phyloP scores from a whole-genome alignment of 441 rosid species.

The Pelargonium cotyledonis region DNA sequence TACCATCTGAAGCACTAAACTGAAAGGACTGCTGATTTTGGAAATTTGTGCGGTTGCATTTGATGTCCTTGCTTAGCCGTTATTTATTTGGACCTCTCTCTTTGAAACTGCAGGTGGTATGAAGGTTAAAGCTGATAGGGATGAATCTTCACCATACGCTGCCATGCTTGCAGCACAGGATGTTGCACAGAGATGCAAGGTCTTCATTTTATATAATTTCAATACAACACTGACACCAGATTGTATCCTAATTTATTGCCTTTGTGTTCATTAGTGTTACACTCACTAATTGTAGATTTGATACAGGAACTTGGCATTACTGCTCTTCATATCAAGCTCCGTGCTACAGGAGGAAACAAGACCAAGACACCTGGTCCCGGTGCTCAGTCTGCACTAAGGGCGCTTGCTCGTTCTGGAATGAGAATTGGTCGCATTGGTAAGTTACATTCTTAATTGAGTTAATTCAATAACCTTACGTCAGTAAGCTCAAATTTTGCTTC shows the following conservation, averaged over 20 bases:
- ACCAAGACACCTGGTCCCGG: conserved; percentile 74
- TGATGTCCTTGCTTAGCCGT: neutral
- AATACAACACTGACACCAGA: too few species aligned
- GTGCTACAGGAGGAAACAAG: conserved; percentile 55
- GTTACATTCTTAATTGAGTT: too few species aligned
- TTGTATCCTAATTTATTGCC: neutral
- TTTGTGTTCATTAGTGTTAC: neutral
- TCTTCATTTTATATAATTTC: conserved; percentile 10
- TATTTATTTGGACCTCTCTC: neutral
- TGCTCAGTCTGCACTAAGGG: conserved; percentile 83
- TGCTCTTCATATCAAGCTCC: conserved; percentile 84
- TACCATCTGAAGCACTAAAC: too few species aligned
- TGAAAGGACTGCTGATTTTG: too few species aligned
- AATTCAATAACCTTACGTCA: too few species aligned
- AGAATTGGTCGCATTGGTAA: neutral
- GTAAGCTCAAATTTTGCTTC: too few species aligned
- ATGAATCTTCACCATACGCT: conserved; percentile 35
- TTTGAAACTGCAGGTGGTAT: conserved; percentile 51
- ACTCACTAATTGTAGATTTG: neutral
- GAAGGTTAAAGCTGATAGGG: conserved; percentile 88
- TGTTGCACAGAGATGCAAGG: conserved; percentile 78
- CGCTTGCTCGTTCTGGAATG: conserved; percentile 59
- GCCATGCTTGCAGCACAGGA: conserved; percentile 80
- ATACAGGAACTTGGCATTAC: conserved; percentile 72
- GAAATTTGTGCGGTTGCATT: neutral